Conservation (phyloP, 176 grass and related monocot species). For the Pharus latifolius region DNA sequence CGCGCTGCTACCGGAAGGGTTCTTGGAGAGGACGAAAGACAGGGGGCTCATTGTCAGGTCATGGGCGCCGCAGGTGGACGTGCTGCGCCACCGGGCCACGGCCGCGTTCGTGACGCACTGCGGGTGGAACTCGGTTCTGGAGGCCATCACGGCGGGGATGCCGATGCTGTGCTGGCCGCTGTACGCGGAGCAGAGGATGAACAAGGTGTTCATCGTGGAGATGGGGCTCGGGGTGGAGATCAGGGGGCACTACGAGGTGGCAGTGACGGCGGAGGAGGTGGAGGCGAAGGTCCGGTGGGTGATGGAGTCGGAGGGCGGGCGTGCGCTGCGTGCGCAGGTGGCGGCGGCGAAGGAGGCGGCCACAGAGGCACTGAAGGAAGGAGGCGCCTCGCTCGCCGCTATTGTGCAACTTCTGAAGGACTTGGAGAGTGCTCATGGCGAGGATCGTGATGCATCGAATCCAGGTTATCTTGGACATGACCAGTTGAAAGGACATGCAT, state of each 20-base stretch:
- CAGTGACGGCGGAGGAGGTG: conserved; percentile 24
- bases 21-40: conserved; percentile 26
- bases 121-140: conserved; percentile 51
- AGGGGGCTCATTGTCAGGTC: conserved; percentile 31
- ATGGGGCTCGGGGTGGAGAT: conserved; percentile 23
- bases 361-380: background rate
- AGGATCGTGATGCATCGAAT: no score
- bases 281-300: conserved; percentile 27
- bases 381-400: conserved; percentile 11
- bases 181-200: conserved; percentile 31
- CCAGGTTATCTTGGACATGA: no score
- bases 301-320: conserved; percentile 27
- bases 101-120: conserved; percentile 42
- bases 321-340: background rate
- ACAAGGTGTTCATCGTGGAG: conserved; percentile 39
- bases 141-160: conserved; percentile 22
- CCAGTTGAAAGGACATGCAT: no score
- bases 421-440: background rate
- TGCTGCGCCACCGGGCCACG: conserved; percentile 21
- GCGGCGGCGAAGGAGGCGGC: conserved; percentile 1
- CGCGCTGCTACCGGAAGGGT: conserved; percentile 5
- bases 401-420: conserved; percentile 15
- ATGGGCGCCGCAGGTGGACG: conserved; percentile 49
- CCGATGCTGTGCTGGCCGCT: conserved; percentile 37
- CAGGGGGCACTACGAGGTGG: conserved; percentile 16